Evolutionary conservation across 495 filamentous ascomycete genomes (phyloP).

Genomic region (Trichoderma gamsii): DNA sequence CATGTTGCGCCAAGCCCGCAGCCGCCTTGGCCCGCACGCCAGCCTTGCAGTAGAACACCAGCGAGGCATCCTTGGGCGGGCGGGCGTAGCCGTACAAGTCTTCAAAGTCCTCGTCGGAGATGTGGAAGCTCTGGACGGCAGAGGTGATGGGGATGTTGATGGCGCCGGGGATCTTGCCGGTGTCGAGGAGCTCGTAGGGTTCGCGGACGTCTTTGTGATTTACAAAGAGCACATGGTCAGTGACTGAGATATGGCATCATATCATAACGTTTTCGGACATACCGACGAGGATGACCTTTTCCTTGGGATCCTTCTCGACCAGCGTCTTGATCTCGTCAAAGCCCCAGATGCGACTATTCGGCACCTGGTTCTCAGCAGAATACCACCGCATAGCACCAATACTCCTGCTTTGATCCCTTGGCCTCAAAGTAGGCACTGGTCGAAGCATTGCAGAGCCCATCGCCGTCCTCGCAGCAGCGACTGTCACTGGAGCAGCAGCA

Average conservation of each 20-base stretch:
- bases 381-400: slow-evolving; percentile 20
- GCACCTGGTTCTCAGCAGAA: slow-evolving; percentile 20
- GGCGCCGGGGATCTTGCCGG: slow-evolving; percentile 73
- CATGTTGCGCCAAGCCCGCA: slow-evolving; percentile 69
- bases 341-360: slow-evolving; percentile 37
- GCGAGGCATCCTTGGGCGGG: slow-evolving; percentile 46
- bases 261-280: slow-evolving; percentile 19
- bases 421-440: background rate
- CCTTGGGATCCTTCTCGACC: slow-evolving; percentile 15
- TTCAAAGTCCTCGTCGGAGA: slow-evolving; percentile 69
- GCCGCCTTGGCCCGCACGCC: slow-evolving; percentile 77
- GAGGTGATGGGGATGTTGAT: slow-evolving; percentile 73
- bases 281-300: slow-evolving; percentile 23
- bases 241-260: background rate
- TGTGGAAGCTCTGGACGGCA: slow-evolving; percentile 69
- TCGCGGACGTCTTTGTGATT: slow-evolving; percentile 68
- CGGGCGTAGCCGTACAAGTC: slow-evolving; percentile 64
- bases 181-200: slow-evolving; percentile 61
- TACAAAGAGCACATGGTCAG: background rate
- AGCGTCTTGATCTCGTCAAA: slow-evolving; percentile 38
- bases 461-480: background rate
- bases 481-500: background rate
- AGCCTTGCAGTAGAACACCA: slow-evolving; percentile 90
- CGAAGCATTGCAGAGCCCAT: background rate
- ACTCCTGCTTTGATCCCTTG: background rate